Base-by-base conservation (phyloP, 23 red algal genomes). In the Gracilariopsis chorda region DNA sequence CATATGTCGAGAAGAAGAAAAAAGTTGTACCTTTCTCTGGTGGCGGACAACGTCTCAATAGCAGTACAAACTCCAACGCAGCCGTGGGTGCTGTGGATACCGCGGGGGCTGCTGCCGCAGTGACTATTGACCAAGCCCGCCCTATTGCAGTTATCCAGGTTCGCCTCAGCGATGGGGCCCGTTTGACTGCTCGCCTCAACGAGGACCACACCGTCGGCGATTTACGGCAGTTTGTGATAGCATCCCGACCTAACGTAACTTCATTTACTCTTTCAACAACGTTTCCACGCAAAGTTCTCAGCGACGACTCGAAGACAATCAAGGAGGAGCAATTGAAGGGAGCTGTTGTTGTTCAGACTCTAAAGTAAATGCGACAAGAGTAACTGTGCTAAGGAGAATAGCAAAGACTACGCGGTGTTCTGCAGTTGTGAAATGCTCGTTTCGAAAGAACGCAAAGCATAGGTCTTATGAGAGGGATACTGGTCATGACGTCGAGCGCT, bases 281-380 rank as follows among this genome's bases (percentile, higher is more conserved):
- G 3, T 92, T 95, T 33, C 96, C 96, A n/a, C 44, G 87, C 16
- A 94, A 92, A 48, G 46, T 95, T 21, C 87, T 98, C 48, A 49
- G 70, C 47, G 93, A 98, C 43, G 84, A 84, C 35, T 8, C 44
- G 7, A 77, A 83, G 52, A 98, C 92, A 5, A 77, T 98, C 68
- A 91, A 88, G 49, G 96, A 98, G 61, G 91, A 82, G n/a, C 59
- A 86, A 43, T 40, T 98, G 37, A 90, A 95, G 55, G 92, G 92
- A 13, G 89, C 96, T 10, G 96, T 98, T 30, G 94, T 98, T 6
- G 47, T 98, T 28, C 92, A 95, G 74, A 92, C 94, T n/a, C 52
- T 79, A 4, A 84, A 84, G 59, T 84, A 59, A 61, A 3, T 20
- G 72, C 4, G 11, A 33, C 62, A 68, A 17, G n/a, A n/a, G n/a